Base-by-base conservation (phyloP, 129 eudicot species). In the Flaveria sonorensis region DNA sequence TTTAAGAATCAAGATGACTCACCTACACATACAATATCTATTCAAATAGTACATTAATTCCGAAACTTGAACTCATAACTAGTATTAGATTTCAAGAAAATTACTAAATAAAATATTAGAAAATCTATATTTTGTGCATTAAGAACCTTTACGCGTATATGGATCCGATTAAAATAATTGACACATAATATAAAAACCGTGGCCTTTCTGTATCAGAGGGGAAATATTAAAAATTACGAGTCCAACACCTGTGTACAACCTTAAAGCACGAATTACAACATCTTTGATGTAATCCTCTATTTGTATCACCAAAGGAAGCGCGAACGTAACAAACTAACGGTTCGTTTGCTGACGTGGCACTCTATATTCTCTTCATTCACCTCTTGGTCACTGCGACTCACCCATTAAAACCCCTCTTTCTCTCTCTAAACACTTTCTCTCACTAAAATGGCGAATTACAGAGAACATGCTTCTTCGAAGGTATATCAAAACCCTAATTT, bases 281-380 rank as follows among this genome's bases (percentile, higher is more conserved):
- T 30, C 9, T 16, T 0, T 9, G 14, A 0, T 46, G 40, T 9
- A 23, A 30, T 3, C 6, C 20, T 68, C 6, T 46, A 28, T 70
- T 70, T 48, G 64, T 79, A 71, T 28, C 45, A 71, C 59, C 42
- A 62, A 55, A 21, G 40, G 45, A 70, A 65, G 83, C 68, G 79
- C 61, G 70, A 79, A 79, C 74, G 73, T 65, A 79, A 79, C 83
- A 79, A 79, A 72, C 78, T 79, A 79, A 79, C 83, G 23, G 78
- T 72, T 48, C 45, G 10, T 79, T 52, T 48, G 78, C 83, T 79
- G 83, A 79, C 83, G 78, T 79, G 78, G 73, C 56, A 50, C 53
- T 19, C 6, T 24, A 19, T 61, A 60, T 48, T 53, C 20, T 71
- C 21, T 60, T 21, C 36, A 9, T 45, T 10, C 63, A 39, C 46